These are phyloP conservation scores for Apiotrichum sp. DNA, from an alignment of 1,284 basidiomycete species.

Conservation along the genomic window DNA sequence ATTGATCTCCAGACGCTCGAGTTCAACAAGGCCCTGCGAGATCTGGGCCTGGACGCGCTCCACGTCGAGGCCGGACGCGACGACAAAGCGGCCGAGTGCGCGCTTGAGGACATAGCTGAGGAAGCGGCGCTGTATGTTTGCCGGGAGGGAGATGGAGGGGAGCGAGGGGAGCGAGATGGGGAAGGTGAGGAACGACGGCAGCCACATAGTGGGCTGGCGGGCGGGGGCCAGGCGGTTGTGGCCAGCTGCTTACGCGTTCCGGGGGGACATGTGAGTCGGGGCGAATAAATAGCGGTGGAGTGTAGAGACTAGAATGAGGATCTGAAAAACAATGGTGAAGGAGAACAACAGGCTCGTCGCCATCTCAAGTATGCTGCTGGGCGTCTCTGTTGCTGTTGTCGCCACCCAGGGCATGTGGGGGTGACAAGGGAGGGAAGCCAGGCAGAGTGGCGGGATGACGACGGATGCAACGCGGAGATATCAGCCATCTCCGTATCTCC, in stretches of 20 bases:
- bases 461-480: too few relatives aligned
- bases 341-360: too few relatives aligned
- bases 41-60: slow-evolving; percentile 88
- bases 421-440: too few relatives aligned
- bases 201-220: slow-evolving; percentile 25
- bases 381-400: background rate
- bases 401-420: background rate
- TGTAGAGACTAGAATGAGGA: too few relatives aligned
- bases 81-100: slow-evolving; percentile 75
- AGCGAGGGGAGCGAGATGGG: slow-evolving; percentile 32
- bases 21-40: slow-evolving; percentile 76
- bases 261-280: background rate
- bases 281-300: too few relatives aligned
- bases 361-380: too few relatives aligned
- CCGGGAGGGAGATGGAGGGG: slow-evolving; percentile 57
- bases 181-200: slow-evolving; percentile 35
- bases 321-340: too few relatives aligned
- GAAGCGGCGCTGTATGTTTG: slow-evolving; percentile 79
- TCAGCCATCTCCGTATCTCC: too few relatives aligned
- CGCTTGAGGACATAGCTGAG: slow-evolving; percentile 81
- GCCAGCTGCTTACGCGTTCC: background rate
- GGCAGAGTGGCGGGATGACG: too few relatives aligned
- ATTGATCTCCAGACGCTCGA: slow-evolving; percentile 75
- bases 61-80: slow-evolving; percentile 78
- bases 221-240: too few relatives aligned